Evolutionary conservation across 2,329 filamentous ascomycete species (phyloP), one percentile per base, ranked within the genome.

Genomic region (Stachybotrys chartarum): DNA sequence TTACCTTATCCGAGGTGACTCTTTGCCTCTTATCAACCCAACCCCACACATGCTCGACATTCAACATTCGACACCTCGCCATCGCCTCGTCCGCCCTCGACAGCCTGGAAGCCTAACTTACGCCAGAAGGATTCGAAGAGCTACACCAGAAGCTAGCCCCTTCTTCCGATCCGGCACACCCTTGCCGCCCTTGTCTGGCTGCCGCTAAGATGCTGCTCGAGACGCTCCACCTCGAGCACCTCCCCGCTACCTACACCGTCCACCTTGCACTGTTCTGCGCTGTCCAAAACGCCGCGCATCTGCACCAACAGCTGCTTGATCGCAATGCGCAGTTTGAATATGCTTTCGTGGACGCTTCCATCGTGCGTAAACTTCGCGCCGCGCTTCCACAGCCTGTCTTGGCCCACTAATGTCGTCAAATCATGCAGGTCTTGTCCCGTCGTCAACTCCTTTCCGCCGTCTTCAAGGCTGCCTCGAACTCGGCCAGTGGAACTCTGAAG

Each of bases 261-360:
- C 85, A 94, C 70, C 74, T 90, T 52, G 86, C 84, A 48, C 75
- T 96, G 35, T 97, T 94, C 75, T 81, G 77, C 24, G 76, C 90
- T 68, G 83, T 97, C 55, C 70, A 81, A 58, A 99, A 99, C 69
- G 82, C 91, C 11, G 72, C 81, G 1, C 91, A 87, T 66, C 78
- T 99, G 48, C 87, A 91, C 53, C 78, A 86, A 62, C 92, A 97
- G 73, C 83, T 99, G 6, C 78, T 97, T n/a, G 81, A 84, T 6
- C 88, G 90, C 53, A 96, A 97, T 67, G 67, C 83, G 11, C 86
- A 87, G 8, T 97, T 92, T 64, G 91, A 97, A 72, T 97, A 97
- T 77, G 91, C 92, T 39, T 88, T 99, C 61, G 82, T 99, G 50
- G 93, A 99, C 73, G 91, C 91, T 18, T 84, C 83, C 50, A 83